These are phyloP conservation scores for Parastagonospora nodorum DNA, from an alignment of 2,329 filamentous ascomycete species.

Conservation along the genomic window DNA sequence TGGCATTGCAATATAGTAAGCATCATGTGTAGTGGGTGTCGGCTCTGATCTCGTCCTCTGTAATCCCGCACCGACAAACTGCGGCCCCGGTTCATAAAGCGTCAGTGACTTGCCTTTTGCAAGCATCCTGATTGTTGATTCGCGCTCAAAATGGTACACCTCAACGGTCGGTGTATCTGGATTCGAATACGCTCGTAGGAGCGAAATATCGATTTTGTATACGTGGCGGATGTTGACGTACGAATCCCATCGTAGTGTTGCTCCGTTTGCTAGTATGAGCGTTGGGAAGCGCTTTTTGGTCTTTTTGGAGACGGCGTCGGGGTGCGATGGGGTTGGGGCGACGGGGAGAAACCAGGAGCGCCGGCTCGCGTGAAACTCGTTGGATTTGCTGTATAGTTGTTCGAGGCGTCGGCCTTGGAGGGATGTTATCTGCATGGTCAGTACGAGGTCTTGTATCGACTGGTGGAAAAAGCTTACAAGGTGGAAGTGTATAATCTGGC, in stretches of 20 bases:
- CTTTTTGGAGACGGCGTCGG: conserved; percentile 39
- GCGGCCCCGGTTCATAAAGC: conserved; percentile 31
- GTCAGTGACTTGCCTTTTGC: conserved; percentile 34
- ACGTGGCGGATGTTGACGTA: conserved; percentile 43
- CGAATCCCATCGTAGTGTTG: conserved; percentile 35
- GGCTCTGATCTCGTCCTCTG: conserved; percentile 7
- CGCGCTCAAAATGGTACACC: conserved; percentile 27
- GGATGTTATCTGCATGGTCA: conserved; percentile 39
- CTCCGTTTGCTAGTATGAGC: conserved; percentile 26
- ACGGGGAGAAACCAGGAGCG: conserved; percentile 43
- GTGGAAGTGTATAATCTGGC: conserved; percentile 39
- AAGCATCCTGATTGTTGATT: conserved; percentile 31
- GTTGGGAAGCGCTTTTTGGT: conserved; percentile 38
- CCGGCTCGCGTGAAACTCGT: conserved; percentile 39
- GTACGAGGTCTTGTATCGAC: background rate
- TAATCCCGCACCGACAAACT: conserved; percentile 11
- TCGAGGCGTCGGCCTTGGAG: conserved; percentile 40
- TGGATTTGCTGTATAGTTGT: conserved; percentile 38
- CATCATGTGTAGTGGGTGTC: background rate
- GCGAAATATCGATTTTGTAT: conserved; percentile 39
- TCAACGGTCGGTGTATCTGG: conserved; percentile 21
- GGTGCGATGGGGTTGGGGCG: conserved; percentile 36
- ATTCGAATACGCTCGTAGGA: conserved; percentile 33
- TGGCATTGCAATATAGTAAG: too few relatives aligned
- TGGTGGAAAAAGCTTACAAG: conserved; percentile 27